Evolutionary conservation across 2,329 filamentous ascomycete genomes (phyloP), one percentile per base, ranked within the genome.

Genomic region (Cordyceps pruinosa): DNA sequence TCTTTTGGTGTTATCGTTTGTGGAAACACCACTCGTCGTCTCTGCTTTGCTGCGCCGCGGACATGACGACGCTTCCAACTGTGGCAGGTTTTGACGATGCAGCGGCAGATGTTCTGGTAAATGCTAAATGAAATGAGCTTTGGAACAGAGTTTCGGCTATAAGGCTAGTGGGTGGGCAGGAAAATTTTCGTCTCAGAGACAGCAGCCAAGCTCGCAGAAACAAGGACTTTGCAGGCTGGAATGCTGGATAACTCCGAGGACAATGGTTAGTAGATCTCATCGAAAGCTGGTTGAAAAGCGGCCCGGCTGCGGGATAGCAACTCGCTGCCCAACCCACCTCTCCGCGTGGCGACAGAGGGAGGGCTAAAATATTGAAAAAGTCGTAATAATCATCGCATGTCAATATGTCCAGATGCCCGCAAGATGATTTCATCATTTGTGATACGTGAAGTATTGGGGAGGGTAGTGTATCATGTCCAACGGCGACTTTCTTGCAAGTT

Each of bases 251-350:
- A 54, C n/a, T 46, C 30, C 52, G 25, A 48, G 44, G 53, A 42
- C 35, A 48, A 56, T 56, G 35, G 34, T 42, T 32, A 48, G 12
- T 21, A 42, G 53, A 56, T 56, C 53, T 56, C 23, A 49, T 56
- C 53, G 53, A 49, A 13, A 45, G 28, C 21, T 46, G 41, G 30
- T 39, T 26, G 51, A 56, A 56, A 56, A 25, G 53, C 37, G 45
- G 53, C n/a, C n/a, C n/a, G n/a, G n/a, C n/a, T n/a, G n/a, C n/a
- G n/a, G n/a, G n/a, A n/a, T n/a, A n/a, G n/a, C n/a, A n/a, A n/a
- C 35, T 17, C 35, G 8, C 35, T n/a, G n/a, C 5, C 35, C 13
- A 37, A 37, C 35, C n/a, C 15, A n/a, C 15, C 5, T 37, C 4
- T 37, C n/a, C n/a, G n/a, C n/a, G n/a, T n/a, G n/a, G n/a, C n/a